A percentile compares a stretch with the other conserved stretches of the same genome.
Evolutionary conservation across 2,329 filamentous ascomycete species (phyloP).

Genomic region (Aspergillus ochraceus): DNA sequence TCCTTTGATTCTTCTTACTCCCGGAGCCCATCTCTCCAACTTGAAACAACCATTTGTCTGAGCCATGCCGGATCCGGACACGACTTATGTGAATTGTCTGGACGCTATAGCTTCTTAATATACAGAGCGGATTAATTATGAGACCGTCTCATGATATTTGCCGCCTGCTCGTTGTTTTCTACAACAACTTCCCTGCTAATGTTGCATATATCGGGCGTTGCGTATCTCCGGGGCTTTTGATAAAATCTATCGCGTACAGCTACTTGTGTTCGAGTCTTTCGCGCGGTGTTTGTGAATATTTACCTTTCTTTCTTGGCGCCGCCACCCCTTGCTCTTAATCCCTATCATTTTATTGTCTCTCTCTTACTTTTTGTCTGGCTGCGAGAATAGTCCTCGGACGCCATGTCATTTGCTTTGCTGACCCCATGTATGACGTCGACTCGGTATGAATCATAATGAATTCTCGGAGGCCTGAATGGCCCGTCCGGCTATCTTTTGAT

Average conservation of each 20-base stretch:
- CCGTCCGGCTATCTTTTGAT: neutral
- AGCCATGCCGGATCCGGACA: neutral
- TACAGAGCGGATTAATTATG: neutral
- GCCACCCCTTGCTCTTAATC: neutral
- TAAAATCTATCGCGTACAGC: constrained; percentile 1
- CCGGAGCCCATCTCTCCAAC: neutral
- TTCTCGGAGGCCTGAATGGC: neutral
- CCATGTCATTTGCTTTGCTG: neutral
- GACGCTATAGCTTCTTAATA: neutral
- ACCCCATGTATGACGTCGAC: neutral
- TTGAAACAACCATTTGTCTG: neutral
- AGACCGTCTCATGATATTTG: neutral
- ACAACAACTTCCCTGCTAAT: neutral
- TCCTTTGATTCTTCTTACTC: neutral
- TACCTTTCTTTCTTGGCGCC: neutral
- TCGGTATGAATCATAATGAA: neutral
- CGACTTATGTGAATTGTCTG: neutral
- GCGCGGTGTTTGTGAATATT: neutral
- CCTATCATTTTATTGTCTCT: neutral
- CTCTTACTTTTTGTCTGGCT: neutral
- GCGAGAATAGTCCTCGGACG: neutral
- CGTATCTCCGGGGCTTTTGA: constrained; percentile 7
- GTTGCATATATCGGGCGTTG: constrained; percentile 23
- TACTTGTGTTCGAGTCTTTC: neutral
- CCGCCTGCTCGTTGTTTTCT: neutral